A percentile compares a stretch with the other conserved stretches of the same genome.
These are phyloP conservation scores for Rhodotorula sp. DNA, from an alignment of 1,284 basidiomycete genomes.

Conservation along the genomic window DNA sequence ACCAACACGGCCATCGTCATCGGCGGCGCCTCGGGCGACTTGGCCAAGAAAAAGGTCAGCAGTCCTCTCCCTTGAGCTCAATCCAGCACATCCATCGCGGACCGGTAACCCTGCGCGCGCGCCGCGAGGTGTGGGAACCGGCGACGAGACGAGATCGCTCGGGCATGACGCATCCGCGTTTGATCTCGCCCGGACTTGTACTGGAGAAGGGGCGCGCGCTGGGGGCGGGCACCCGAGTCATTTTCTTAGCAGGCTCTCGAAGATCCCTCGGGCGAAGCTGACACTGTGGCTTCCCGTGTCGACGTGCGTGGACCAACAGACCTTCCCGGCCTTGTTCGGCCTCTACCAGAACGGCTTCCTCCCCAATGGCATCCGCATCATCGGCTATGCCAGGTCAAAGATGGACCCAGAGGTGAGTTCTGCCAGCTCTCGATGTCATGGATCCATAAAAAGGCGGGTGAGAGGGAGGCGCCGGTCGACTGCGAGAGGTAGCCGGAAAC, in stretches of 20 bases:
- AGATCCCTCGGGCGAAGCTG: neutral
- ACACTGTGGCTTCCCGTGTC: no score
- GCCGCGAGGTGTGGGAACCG: no score
- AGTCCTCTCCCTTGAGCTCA: neutral
- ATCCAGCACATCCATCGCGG: neutral
- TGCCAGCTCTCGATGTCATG: no score
- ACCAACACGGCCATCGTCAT: constrained; percentile 88
- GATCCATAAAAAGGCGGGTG: no score
- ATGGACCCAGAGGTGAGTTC: constrained; percentile 64
- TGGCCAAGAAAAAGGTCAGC: constrained; percentile 97
- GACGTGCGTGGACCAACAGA: constrained; percentile 60
- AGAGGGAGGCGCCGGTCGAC: neutral
- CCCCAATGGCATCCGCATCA: constrained; percentile 77
- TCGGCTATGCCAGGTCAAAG: constrained; percentile 93
- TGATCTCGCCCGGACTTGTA: no score
- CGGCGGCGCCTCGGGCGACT: constrained; percentile 92
- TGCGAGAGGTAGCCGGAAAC: neutral
- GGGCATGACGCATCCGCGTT: neutral
- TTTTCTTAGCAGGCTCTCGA: no score
- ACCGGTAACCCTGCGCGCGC: neutral
- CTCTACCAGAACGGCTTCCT: constrained; percentile 77
- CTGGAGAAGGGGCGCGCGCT: no score
- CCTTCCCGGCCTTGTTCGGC: constrained; percentile 87
- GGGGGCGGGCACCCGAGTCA: no score
- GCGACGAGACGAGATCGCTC: neutral